These are phyloP conservation scores for Camellia japonica DNA, from an alignment of 148 eudicot genomes.

Conservation along the genomic window DNA sequence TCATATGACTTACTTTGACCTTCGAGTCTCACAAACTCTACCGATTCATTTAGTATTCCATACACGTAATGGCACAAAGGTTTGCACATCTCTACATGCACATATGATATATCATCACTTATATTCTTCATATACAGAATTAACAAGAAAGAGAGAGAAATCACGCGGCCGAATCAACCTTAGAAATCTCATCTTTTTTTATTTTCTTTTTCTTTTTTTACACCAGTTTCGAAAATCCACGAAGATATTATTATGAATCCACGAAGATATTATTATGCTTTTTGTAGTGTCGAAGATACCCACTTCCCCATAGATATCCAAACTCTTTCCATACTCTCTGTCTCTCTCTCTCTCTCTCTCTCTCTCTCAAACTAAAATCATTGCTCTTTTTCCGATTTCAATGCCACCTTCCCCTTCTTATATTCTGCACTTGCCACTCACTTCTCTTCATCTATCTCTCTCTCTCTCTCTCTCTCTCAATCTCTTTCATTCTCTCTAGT, in stretches of 20 bases:
- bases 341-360: too few species aligned
- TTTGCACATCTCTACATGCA: neutral
- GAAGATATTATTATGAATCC: constrained; percentile 45
- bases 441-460: constrained; percentile 17
- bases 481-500: neutral
- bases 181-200: constrained; percentile 36
- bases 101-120: too few species aligned
- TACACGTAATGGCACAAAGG: too few species aligned
- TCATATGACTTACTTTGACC: too few species aligned
- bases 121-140: neutral
- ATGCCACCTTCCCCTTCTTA: constrained; percentile 25
- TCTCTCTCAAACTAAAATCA: constrained; percentile 14
- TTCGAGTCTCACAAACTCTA: too few species aligned
- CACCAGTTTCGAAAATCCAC: constrained; percentile 41
- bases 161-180: constrained; percentile 75
- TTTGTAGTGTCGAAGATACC: constrained; percentile 26
- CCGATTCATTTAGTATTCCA: too few species aligned
- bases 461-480: constrained; percentile 7
- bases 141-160: constrained; percentile 17
- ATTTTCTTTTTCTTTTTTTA: neutral
- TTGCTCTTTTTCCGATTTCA: constrained; percentile 30
- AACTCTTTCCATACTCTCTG: neutral
- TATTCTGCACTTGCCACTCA: constrained; percentile 15
- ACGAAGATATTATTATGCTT: constrained; percentile 42
- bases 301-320: constrained; percentile 18